A percentile compares a stretch with the other conserved stretches of the same genome.
phyloP scores from a whole-genome alignment of 108 stramenopile species.

The Nitzschia palea region DNA sequence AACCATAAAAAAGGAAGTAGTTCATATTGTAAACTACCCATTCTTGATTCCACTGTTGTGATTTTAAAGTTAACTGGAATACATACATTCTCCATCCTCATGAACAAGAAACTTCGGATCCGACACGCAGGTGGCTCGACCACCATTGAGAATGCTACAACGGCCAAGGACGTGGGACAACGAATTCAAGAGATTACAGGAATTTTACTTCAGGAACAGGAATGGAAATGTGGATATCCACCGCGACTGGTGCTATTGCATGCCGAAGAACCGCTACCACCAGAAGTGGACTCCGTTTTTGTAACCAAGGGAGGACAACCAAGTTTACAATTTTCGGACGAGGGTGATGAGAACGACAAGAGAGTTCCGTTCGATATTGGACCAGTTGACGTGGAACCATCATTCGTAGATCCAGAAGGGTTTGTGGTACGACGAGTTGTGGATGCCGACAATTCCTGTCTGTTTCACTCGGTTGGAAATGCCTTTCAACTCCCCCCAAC shows the following conservation, averaged over 20 bases:
- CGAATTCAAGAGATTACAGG: neutral
- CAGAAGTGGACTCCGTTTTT: conserved; percentile 15
- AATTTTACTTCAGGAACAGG: neutral
- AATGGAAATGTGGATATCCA: conserved; percentile 28
- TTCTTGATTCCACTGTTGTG: too few relatives aligned
- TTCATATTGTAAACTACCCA: too few relatives aligned
- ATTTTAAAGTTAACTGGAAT: too few relatives aligned
- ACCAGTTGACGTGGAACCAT: neutral
- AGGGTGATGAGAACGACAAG: neutral
- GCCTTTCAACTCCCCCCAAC: neutral
- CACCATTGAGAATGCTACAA: conserved; percentile 12
- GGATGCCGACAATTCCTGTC: conserved; percentile 31
- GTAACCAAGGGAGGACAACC: conserved; percentile 11
- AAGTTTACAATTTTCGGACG: neutral
- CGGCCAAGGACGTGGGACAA: neutral
- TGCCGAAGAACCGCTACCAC: conserved; percentile 1
- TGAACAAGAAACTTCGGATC: conserved; percentile 13
- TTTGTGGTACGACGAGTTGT: conserved; percentile 17
- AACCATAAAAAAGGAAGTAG: too few relatives aligned
- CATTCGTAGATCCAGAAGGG: conserved; percentile 21
- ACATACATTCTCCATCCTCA: too few relatives aligned
- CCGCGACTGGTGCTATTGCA: neutral
- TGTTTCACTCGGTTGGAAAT: conserved; percentile 23
- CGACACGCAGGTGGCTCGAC: conserved; percentile 19
- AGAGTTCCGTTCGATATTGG: neutral